Evolutionary conservation across 208 protist species (phyloP), one percentile per base, ranked within the genome.

Genomic region (Leptomonas pyrrhocoris): DNA sequence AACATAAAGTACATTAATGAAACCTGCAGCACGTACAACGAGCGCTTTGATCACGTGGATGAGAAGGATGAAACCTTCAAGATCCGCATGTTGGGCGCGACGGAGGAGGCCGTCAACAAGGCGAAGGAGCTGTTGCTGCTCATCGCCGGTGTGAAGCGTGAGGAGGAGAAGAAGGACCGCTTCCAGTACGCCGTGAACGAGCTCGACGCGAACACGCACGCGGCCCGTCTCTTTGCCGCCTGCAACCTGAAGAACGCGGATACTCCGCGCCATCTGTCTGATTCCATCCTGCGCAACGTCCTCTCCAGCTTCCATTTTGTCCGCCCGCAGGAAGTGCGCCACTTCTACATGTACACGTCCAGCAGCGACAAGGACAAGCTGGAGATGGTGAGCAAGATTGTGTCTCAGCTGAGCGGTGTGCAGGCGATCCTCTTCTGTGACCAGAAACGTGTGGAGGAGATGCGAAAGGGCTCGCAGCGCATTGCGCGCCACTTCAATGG

Each of bases 401-500:
- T 95, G 45, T 84, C 86, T 8, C 88, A 96, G 88, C 77, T 96
- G 40, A 86, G 88, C 66, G 92, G 89, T 38, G 86, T 96, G 28
- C 92, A 96, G 77, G 92, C 92, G 25, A 89, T 96, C 50, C 61
- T 95, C 61, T 96, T 96, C 77, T 93, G 84, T 77, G 83, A 93
- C 27, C 84, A 85, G 62, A 91, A 93, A 66, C 92, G 92, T 49
- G 92, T 95, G 53, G 71, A 80, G 51, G 83, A 93, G 68, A 92
- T 96, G 84, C 79, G 71, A 66, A 89, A 91, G 46, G 73, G 64
- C 57, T 57, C 67, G 16, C 73, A 83, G 64, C 80, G 80, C 54
- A 78, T 95, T 40, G 66, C 85, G 34, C 83, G 84, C 62, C 83
- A 83, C 79, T 94, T 93, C 72, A 92, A 92, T 76, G 81, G 84